phyloP scores from a whole-genome alignment of 2,329 filamentous ascomycete genomes.

The Penicillium sp. region DNA sequence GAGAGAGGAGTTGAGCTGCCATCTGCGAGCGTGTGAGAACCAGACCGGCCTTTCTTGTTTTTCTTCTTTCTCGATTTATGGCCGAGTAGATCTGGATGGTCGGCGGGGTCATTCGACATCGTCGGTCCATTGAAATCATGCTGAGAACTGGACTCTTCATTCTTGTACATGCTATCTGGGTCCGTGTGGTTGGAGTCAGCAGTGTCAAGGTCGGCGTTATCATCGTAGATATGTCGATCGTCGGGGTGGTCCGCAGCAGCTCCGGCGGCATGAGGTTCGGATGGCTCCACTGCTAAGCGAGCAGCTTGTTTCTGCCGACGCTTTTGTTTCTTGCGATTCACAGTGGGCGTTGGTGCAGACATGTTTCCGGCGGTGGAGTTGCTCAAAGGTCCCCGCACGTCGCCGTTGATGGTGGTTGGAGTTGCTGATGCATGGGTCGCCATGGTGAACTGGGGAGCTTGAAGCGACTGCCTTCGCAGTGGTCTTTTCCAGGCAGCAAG shows the following conservation, averaged over 20 bases:
- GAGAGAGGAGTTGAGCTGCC: conserved; percentile 48
- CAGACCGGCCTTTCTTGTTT: conserved; percentile 44
- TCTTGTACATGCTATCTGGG: conserved; percentile 62
- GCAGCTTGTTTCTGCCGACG: conserved; percentile 83
- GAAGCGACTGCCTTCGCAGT: conserved; percentile 32
- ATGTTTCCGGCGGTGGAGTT: conserved; percentile 22
- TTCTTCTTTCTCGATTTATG: conserved; percentile 52
- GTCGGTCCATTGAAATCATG: conserved; percentile 19
- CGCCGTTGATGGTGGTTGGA: conserved; percentile 42
- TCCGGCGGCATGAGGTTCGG: conserved; percentile 36
- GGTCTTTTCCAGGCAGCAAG: conserved; percentile 19
- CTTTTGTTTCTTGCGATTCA: conserved; percentile 96
- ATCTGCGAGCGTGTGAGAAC: conserved; percentile 45
- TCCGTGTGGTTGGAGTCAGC: conserved; percentile 51
- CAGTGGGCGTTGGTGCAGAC: conserved; percentile 38
- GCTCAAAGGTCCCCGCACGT: conserved; percentile 33
- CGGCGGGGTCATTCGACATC: conserved; percentile 30
- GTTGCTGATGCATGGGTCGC: conserved; percentile 35
- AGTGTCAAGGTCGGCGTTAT: conserved; percentile 41
- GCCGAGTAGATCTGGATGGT: conserved; percentile 31
- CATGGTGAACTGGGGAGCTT: conserved; percentile 37
- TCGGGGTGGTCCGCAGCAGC: conserved; percentile 38
- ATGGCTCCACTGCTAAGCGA: conserved; percentile 66
- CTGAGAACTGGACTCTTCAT: conserved; percentile 51
- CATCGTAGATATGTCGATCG: conserved; percentile 37